A percentile compares a stretch with the other conserved stretches of the same genome.
Conservation (phyloP, 148 eudicot species). For the Arbutus unedo region DNA sequence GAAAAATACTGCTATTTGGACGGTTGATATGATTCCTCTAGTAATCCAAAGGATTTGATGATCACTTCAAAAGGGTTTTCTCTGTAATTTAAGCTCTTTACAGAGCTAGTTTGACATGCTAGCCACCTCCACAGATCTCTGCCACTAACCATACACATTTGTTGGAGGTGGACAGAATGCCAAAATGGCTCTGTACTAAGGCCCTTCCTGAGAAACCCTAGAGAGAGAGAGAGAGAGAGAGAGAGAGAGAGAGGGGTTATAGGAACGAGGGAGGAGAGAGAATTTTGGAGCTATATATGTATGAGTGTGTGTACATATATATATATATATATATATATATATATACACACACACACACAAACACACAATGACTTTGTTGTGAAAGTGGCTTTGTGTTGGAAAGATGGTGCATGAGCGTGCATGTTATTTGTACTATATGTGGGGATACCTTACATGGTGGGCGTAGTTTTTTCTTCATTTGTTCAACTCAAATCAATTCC, state of each 20-base stretch:
- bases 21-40: neutral
- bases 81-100: conserved; percentile 13
- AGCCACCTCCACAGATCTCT: conserved; percentile 20
- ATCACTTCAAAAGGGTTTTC: conserved; percentile 8
- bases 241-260: neutral
- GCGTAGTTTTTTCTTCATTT: neutral
- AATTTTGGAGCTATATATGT: neutral
- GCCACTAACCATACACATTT: neutral
- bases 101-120: conserved; percentile 28
- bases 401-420: conserved; percentile 31
- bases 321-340: too few species aligned
- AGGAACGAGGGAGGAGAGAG: neutral
- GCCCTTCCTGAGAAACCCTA: conserved; percentile 18
- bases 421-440: conserved; percentile 24
- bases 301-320: neutral
- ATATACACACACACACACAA: too few species aligned
- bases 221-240: conserved; percentile 8
- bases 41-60: neutral
- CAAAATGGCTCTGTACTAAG: conserved; percentile 28
- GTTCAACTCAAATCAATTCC: neutral
- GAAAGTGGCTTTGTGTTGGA: conserved; percentile 21
- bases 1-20: neutral
- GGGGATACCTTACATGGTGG: neutral
- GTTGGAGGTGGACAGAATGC: conserved; percentile 33
- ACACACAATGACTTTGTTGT: neutral